Evolutionary conservation across 176 grass and related monocot species (phyloP).

Genomic region (Triticum monococcum): DNA sequence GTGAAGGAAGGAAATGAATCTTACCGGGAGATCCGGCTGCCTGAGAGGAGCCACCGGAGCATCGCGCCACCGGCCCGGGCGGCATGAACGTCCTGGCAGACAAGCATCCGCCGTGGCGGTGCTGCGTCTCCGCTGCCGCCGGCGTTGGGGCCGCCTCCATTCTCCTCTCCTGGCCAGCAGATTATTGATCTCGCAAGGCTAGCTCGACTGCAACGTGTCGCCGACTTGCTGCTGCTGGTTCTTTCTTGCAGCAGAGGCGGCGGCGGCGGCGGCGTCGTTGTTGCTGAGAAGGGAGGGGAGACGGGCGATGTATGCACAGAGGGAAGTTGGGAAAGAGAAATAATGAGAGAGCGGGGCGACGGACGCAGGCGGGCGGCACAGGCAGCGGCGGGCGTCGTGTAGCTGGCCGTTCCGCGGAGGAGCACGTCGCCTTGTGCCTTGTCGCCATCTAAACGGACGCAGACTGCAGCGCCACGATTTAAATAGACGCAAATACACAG

Average conservation of each 20-base stretch:
- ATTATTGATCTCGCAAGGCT: not conserved
- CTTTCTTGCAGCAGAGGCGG: not conserved
- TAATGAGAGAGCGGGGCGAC: not conserved
- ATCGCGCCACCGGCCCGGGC: constrained; percentile 4
- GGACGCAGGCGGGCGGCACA: constrained; percentile 7
- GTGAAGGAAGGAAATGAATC: not conserved
- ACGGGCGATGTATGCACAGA: not conserved
- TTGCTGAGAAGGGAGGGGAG: not conserved
- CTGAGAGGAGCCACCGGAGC: constrained; percentile 27
- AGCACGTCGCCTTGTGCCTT: constrained; percentile 43
- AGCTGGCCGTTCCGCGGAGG: constrained; percentile 23
- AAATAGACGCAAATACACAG: not conserved
- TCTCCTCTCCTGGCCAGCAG: not conserved
- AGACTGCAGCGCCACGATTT: constrained; percentile 2
- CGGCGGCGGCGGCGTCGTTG: not conserved
- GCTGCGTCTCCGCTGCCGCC: constrained; percentile 24
- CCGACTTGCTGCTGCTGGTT: not conserved
- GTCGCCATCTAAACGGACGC: constrained; percentile 29
- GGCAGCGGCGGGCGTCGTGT: constrained; percentile 26
- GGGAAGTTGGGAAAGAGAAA: not conserved
- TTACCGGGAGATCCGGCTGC: constrained; percentile 42
- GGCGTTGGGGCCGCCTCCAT: constrained; percentile 29
- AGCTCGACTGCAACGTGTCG: not conserved
- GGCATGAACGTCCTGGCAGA: constrained; percentile 29
- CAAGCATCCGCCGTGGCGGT: constrained; percentile 17